A percentile compares a stretch with the other conserved stretches of the same genome.
These are phyloP conservation scores for Diatrype stigma DNA, from an alignment of 2,329 filamentous ascomycete genomes.

Conservation along the genomic window DNA sequence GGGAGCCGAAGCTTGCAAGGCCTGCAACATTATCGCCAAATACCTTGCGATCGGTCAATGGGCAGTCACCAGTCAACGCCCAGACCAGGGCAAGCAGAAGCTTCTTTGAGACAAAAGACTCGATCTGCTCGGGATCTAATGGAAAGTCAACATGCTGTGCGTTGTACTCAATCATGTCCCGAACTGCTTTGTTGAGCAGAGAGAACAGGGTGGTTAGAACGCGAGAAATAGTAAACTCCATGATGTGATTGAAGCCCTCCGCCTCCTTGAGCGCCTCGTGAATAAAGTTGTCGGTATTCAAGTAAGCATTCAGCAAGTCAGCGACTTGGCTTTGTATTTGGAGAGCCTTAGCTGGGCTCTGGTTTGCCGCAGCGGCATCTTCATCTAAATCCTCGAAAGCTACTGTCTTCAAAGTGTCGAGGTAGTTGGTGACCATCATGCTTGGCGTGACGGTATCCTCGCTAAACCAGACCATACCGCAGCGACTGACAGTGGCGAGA, in stretches of 20 bases:
- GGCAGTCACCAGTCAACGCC: conserved; percentile 94
- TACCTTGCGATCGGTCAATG: conserved; percentile 76
- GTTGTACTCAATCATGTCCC: conserved; percentile 94
- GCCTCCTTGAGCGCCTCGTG: conserved; percentile 72
- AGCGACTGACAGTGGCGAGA: conserved; percentile 96
- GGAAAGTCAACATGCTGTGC: conserved; percentile 91
- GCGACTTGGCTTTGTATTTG: conserved; percentile 76
- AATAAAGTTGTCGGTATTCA: conserved; percentile 78
- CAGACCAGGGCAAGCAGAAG: conserved; percentile 88
- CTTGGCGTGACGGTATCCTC: conserved; percentile 90
- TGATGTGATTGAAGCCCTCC: conserved; percentile 83
- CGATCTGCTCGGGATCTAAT: conserved; percentile 82
- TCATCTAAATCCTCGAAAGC: conserved; percentile 96
- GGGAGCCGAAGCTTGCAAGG: conserved; percentile 81
- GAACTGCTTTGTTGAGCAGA: conserved; percentile 86
- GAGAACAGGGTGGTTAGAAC: conserved; percentile 93
- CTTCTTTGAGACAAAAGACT: conserved; percentile 89
- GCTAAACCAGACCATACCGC: conserved; percentile 99
- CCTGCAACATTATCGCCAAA: conserved; percentile 84
- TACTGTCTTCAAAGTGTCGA: conserved; percentile 75
- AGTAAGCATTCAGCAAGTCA: conserved; percentile 68
- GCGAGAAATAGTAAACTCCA: conserved; percentile 92
- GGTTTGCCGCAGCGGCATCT: conserved; percentile 72
- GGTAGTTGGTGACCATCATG: conserved; percentile 92
- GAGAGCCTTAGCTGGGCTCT: conserved; percentile 73